Conservation (phyloP, 2,329 filamentous ascomycete species). For the Sporothrix brunneoviolacea region DNA sequence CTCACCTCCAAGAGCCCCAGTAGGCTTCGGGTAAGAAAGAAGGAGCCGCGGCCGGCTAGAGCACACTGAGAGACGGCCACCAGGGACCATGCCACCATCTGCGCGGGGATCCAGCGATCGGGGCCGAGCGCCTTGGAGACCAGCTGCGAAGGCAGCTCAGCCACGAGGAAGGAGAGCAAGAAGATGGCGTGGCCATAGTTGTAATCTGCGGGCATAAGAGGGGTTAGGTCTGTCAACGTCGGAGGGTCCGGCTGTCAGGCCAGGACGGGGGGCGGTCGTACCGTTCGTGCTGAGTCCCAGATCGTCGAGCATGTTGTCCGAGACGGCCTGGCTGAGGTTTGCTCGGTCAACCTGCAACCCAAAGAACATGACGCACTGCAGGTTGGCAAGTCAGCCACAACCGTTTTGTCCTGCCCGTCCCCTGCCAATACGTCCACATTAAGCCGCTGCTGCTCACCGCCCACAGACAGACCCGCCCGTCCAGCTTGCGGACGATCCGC, state of each 20-base stretch:
- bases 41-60: conserved; percentile 24
- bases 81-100: conserved; percentile 29
- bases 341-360: conserved; percentile 54
- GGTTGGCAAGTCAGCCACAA: not conserved
- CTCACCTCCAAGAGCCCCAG: too few relatives aligned
- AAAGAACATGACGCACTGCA: conserved; percentile 52
- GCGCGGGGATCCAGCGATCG: conserved; percentile 31
- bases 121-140: conserved; percentile 44
- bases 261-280: too few relatives aligned
- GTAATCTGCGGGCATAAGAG: conserved; percentile 34
- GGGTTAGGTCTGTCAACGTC: too few relatives aligned
- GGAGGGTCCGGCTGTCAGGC: too few relatives aligned
- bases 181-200: conserved; percentile 52
- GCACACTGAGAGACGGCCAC: conserved; percentile 28
- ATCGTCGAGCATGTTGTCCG: conserved; percentile 55
- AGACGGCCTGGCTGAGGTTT: conserved; percentile 53
- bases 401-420: too few relatives aligned
- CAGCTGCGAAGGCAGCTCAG: conserved; percentile 56
- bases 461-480: conserved; percentile 35
- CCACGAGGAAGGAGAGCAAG: conserved; percentile 44
- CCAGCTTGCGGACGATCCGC: conserved; percentile 41
- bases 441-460: conserved; percentile 27
- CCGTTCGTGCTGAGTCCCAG: conserved; percentile 38
- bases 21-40: conserved; percentile 26
- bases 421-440: too few relatives aligned